A percentile compares a stretch with the other conserved stretches of the same genome.
Conservation (phyloP, 306 rosid genomes). For the Dalbergia cochinchinensis region DNA sequence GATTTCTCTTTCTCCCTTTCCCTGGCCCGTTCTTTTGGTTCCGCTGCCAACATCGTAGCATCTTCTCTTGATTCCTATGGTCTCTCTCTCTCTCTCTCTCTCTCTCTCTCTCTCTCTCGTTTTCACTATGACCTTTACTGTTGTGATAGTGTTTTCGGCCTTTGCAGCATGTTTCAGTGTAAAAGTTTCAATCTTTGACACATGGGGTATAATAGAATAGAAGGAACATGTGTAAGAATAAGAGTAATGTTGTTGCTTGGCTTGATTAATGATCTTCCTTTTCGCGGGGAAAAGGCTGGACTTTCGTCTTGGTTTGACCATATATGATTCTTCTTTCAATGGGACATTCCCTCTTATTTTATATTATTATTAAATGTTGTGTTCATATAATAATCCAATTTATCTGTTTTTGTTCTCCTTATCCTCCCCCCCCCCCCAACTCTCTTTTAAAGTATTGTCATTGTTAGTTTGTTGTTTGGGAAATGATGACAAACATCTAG, state of each 20-base stretch:
- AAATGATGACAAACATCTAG: neutral
- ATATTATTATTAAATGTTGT: neutral
- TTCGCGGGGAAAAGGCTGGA: neutral
- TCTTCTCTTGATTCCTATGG: slow-evolving; percentile 58
- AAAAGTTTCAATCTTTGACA: slow-evolving; percentile 29
- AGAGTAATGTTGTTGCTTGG: neutral
- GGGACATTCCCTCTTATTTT: neutral
- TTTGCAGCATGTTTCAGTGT: neutral
- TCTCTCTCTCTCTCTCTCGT: neutral
- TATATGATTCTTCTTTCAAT: neutral
- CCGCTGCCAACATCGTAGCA: slow-evolving; percentile 58
- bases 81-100: neutral
- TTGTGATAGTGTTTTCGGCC: neutral
- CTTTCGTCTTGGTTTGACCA: neutral
- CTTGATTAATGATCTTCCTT: neutral
- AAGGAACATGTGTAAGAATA: neutral
- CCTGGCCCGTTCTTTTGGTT: slow-evolving; percentile 56
- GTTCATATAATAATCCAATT: neutral
- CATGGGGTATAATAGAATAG: too few species aligned
- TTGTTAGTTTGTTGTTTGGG: neutral
- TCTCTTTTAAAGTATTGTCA: neutral
- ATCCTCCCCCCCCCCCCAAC: too few species aligned
- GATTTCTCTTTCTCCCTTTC: slow-evolving; percentile 66
- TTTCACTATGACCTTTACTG: neutral
- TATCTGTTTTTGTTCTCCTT: neutral